Evolutionary conservation across 1,284 basidiomycete genomes (phyloP), one percentile per base, ranked within the genome.

Genomic region (Puccinia hordei): DNA sequence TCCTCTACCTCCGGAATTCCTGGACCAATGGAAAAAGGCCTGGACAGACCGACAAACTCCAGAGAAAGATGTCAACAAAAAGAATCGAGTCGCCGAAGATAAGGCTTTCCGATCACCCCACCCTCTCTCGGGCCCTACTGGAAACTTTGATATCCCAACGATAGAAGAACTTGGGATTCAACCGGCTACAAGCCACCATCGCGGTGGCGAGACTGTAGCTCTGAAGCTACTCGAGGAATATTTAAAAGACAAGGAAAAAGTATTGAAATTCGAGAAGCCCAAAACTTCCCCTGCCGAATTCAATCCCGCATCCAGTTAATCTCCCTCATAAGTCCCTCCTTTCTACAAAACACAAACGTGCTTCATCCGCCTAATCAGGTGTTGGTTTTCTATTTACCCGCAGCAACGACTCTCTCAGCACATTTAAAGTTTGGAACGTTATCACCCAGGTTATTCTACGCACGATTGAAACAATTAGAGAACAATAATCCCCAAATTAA

Each of bases 371-470:
- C 6, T 79, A 81, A 30, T 82, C 83, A 49, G 82, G 82, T 2
- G n/a, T 75, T 82, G 13, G 17, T 41, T 13, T 63, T 30, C 24
- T 41, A 19, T 59, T 13, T 49, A 13, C 24, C 49, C 22, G 5
- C 27, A 76, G 73, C 73, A 41, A 88, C 87, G 1, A 82, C 87
- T 10, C 83, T 88, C 15, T 86, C 85, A 19, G 86, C 87, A 0
- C 87, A 87, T 82, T 83, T 88, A 74, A 89, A 89, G 81, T 89
- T 89, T 81, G 88, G 88, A 30, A 88, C 87, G 77, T 82, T 89
- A 17, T 86, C 87, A 35, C 84, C 88, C 1, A 82, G 87, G 33
- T 86, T 86, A 78, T 85, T 88, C 73, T 87, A 86, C 83, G 87
- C 86, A 86, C 84, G 85, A 17, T 84, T 86, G 35, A 84, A 86